phyloP scores from a whole-genome alignment of 73 alveolate species.

The Tetrahymena elliotti region DNA sequence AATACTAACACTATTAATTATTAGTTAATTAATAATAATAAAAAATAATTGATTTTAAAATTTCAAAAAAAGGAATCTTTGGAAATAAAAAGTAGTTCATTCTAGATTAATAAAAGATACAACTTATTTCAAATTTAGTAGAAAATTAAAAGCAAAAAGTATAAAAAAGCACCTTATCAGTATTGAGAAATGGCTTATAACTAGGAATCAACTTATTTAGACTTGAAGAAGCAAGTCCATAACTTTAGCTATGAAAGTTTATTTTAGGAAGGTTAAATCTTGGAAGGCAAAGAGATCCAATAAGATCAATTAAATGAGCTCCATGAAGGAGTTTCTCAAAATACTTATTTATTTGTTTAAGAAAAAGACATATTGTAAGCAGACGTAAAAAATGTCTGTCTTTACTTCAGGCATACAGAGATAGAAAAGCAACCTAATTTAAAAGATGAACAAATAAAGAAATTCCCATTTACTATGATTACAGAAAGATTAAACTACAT shows the following conservation, averaged over 20 bases:
- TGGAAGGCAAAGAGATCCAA: neutral
- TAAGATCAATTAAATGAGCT: conserved; percentile 5
- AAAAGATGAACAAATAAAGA: neutral
- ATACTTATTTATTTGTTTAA: neutral
- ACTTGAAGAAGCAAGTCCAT: conserved; percentile 24
- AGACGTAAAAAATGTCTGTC: conserved; percentile 32
- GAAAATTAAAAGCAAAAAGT: neutral
- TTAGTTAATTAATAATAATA: too few species aligned
- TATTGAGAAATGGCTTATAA: conserved; percentile 18
- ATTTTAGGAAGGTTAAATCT: conserved; percentile 5
- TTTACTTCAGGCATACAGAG: conserved; percentile 11
- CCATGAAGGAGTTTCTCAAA: conserved; percentile 11
- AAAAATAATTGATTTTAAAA: neutral
- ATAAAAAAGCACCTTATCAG: neutral
- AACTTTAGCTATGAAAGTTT: conserved; percentile 22
- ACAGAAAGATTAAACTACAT: conserved; percentile 30
- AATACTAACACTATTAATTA: too few species aligned
- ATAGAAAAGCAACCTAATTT: neutral
- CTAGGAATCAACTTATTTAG: conserved; percentile 26
- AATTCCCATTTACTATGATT: conserved; percentile 27
- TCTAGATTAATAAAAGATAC: neutral
- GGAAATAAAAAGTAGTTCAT: neutral
- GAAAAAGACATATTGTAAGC: conserved; percentile 23
- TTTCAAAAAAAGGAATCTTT: neutral
- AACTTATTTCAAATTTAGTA: neutral